These are phyloP conservation scores for Ophiostoma tasmaniense DNA, from an alignment of 2,329 filamentous ascomycete species.

Conservation along the genomic window DNA sequence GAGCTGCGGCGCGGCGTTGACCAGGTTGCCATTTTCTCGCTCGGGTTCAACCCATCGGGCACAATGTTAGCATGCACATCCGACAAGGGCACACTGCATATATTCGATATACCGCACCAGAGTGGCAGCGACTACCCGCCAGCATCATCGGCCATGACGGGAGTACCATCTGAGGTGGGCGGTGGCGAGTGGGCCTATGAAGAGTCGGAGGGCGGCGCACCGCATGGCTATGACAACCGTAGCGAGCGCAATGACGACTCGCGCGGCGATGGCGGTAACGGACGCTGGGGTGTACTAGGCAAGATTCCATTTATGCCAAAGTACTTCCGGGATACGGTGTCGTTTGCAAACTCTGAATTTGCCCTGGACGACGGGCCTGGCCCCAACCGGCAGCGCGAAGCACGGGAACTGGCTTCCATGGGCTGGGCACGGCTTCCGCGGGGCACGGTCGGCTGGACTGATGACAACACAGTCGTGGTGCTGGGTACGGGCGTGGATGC, in stretches of 20 bases:
- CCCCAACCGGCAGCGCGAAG: slow-evolving; percentile 27
- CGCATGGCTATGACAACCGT: slow-evolving; percentile 10
- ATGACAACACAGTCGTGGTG: slow-evolving; percentile 64
- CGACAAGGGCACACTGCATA: slow-evolving; percentile 90
- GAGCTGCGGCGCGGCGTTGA: slow-evolving; percentile 88
- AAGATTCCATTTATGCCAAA: slow-evolving; percentile 78
- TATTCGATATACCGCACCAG: slow-evolving; percentile 72
- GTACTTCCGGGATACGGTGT: slow-evolving; percentile 83
- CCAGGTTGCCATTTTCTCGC: slow-evolving; percentile 74
- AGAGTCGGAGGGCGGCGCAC: slow-evolving; percentile 17
- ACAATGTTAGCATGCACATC: slow-evolving; percentile 82
- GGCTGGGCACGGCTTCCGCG: slow-evolving; percentile 58
- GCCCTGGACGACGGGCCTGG: slow-evolving; percentile 60
- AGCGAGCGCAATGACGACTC: slow-evolving; percentile 14
- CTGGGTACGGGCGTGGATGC: slow-evolving; percentile 72
- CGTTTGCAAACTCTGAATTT: slow-evolving; percentile 71
- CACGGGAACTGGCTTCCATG: slow-evolving; percentile 35
- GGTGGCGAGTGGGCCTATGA: slow-evolving; percentile 20
- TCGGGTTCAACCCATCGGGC: slow-evolving; percentile 78
- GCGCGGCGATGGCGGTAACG: slow-evolving; percentile 34
- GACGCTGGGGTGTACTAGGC: slow-evolving; percentile 79
- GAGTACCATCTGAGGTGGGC: slow-evolving; percentile 12
- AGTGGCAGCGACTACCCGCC: background rate
- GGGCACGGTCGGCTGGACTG: slow-evolving; percentile 77
- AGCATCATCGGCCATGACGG: background rate